Conservation (phyloP, 2,329 filamentous ascomycete genomes). For the Xylariaceae sp. region DNA sequence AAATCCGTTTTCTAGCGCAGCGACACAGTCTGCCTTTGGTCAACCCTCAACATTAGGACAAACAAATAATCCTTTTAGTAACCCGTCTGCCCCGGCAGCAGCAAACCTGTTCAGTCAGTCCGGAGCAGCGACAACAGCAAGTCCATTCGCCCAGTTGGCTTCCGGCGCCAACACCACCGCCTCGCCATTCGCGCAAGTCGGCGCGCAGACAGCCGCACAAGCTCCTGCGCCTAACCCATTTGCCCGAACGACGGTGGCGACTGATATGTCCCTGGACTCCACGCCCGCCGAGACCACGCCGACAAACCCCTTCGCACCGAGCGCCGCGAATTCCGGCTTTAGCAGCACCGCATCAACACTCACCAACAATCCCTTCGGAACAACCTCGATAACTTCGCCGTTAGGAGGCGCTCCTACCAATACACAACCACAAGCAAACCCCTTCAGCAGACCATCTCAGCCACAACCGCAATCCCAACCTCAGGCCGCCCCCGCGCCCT, state of each 20-base stretch:
- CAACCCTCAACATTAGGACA: slow-evolving; percentile 33
- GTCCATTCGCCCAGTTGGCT: slow-evolving; percentile 30
- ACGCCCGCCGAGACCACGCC: slow-evolving; percentile 19
- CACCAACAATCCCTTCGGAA: not conserved
- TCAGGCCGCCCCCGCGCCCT: slow-evolving; percentile 6
- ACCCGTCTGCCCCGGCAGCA: slow-evolving; percentile 15
- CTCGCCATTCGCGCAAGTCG: slow-evolving; percentile 30
- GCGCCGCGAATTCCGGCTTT: slow-evolving; percentile 2
- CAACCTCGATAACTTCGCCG: too few relatives aligned
- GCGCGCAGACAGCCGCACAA: too few relatives aligned
- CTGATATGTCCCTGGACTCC: slow-evolving; percentile 26
- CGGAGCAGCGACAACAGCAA: not conserved
- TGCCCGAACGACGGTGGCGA: slow-evolving; percentile 20
- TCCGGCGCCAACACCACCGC: slow-evolving; percentile 19
- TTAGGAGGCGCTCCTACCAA: slow-evolving; percentile 25
- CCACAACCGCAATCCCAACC: slow-evolving; percentile 2
- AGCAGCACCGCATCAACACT: too few relatives aligned
- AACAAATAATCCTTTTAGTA: slow-evolving; percentile 26
- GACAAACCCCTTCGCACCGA: slow-evolving; percentile 26
- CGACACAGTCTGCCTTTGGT: slow-evolving; percentile 32
- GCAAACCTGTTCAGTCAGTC: slow-evolving; percentile 12
- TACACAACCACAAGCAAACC: slow-evolving; percentile 20
- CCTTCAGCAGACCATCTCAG: slow-evolving; percentile 8
- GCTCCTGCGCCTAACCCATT: slow-evolving; percentile 26
- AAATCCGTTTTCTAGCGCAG: slow-evolving; percentile 26